Evolutionary conservation across 2,329 filamentous ascomycete species (phyloP).

Genomic region (Pseudogymnoascus sp.): DNA sequence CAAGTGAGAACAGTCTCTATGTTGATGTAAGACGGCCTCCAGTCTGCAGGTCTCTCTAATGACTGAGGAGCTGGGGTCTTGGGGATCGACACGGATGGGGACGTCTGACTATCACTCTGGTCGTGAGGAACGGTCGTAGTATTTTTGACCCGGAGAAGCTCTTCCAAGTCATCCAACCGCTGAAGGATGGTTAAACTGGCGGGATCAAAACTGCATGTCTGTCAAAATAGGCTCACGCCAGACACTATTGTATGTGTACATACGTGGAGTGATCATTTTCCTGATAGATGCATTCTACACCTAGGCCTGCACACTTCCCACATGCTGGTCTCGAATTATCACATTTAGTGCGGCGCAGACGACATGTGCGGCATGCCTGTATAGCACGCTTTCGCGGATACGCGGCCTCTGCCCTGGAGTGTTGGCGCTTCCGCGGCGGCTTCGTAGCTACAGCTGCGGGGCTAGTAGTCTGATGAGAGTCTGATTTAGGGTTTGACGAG

Average conservation of each 20-base stretch:
- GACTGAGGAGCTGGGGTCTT: background rate
- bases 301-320: constrained; percentile 25
- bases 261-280: constrained; percentile 15
- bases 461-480: background rate
- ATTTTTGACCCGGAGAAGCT: constrained; percentile 10
- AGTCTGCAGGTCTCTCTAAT: constrained; percentile 6
- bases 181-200: constrained; percentile 14
- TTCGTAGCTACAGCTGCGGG: constrained; percentile 1
- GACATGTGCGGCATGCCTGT: constrained; percentile 27
- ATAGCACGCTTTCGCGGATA: constrained; percentile 27
- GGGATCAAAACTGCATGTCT: constrained; percentile 10
- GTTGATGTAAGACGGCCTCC: constrained; percentile 11
- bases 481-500: background rate
- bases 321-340: constrained; percentile 28
- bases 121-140: background rate
- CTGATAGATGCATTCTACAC: constrained; percentile 24
- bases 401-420: background rate
- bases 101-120: background rate
- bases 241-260: background rate
- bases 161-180: constrained; percentile 13
- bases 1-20: constrained; percentile 13
- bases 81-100: background rate
- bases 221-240: background rate
- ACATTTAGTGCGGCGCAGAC: constrained; percentile 27
- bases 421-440: constrained; percentile 1